A percentile compares a stretch with the other conserved stretches of the same genome.
Evolutionary conservation across 345 rosid species (phyloP).

Genomic region (Excoecaria cochinchinensis): DNA sequence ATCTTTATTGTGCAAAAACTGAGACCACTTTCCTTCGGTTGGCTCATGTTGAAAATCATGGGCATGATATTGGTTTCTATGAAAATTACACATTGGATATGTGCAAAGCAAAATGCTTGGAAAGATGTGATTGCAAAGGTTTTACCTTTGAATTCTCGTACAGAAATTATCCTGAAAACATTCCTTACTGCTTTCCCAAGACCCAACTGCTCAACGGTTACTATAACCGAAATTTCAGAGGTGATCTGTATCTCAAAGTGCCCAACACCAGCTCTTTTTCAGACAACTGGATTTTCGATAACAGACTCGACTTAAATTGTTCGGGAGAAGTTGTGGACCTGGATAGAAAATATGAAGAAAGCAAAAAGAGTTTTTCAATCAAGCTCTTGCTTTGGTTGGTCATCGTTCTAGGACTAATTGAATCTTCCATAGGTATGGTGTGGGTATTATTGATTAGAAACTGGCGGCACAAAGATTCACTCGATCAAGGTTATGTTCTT

Average conservation of each 20-base stretch:
- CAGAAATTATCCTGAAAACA: too few species aligned
- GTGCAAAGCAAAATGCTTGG: slow-evolving; percentile 1
- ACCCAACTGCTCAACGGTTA: background rate
- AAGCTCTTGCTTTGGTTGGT: too few species aligned
- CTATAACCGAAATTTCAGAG: background rate
- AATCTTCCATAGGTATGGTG: too few species aligned
- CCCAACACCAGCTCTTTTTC: background rate
- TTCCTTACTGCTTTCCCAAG: slow-evolving; percentile 12
- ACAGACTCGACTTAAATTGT: background rate
- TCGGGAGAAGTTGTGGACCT: background rate
- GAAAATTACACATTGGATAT: background rate
- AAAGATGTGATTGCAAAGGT: slow-evolving; percentile 7
- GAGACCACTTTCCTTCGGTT: background rate
- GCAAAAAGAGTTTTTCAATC: too few species aligned
- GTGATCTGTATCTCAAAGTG: slow-evolving; percentile 12
- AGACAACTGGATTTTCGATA: background rate
- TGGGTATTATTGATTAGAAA: too few species aligned
- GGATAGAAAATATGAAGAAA: too few species aligned
- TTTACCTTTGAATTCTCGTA: background rate
- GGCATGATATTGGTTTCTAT: background rate
- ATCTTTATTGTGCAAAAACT: background rate
- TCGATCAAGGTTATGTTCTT: too few species aligned
- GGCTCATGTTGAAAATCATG: background rate
- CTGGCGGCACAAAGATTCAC: too few species aligned
- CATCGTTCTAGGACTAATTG: too few species aligned